Conservation (phyloP, 164 flowering plant genomes). For the Vitis rupestris region DNA sequence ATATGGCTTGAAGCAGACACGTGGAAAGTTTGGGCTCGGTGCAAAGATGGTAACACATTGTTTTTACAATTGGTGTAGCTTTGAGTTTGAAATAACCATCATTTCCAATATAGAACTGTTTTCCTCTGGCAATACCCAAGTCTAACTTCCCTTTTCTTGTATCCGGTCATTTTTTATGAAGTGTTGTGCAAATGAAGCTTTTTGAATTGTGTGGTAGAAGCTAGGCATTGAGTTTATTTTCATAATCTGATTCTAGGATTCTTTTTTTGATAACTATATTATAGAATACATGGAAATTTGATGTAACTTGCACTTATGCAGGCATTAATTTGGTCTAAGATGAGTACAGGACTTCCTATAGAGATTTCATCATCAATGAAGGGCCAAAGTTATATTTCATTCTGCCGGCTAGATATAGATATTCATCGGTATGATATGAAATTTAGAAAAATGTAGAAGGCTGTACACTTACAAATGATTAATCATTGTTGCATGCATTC, state of each 20-base stretch:
- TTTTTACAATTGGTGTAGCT: constrained; percentile 6
- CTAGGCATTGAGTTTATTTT: background rate
- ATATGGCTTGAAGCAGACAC: constrained; percentile 96
- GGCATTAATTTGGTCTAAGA: constrained; percentile 99
- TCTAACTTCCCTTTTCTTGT: background rate
- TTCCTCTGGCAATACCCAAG: background rate
- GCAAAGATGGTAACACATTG: constrained; percentile 84
- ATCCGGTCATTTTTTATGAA: background rate
- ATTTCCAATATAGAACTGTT: background rate
- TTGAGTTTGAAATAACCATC: no score
- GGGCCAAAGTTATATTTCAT: constrained; percentile 64
- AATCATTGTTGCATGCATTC: no score
- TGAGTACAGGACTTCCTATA: constrained; percentile 99
- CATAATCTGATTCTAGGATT: background rate
- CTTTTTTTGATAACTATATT: background rate
- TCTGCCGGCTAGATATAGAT: constrained; percentile 94
- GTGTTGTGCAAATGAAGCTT: background rate
- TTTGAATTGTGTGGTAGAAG: background rate
- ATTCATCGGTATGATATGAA: constrained; percentile 67
- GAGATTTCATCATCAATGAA: constrained; percentile 89
- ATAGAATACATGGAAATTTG: background rate
- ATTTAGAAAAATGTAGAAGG: background rate
- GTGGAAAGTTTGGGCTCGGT: constrained; percentile 99
- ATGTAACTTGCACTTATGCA: constrained; percentile 31
- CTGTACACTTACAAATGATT: background rate